These are phyloP conservation scores for Syzygium oleosum DNA, from an alignment of 345 rosid species.

Conservation along the genomic window DNA sequence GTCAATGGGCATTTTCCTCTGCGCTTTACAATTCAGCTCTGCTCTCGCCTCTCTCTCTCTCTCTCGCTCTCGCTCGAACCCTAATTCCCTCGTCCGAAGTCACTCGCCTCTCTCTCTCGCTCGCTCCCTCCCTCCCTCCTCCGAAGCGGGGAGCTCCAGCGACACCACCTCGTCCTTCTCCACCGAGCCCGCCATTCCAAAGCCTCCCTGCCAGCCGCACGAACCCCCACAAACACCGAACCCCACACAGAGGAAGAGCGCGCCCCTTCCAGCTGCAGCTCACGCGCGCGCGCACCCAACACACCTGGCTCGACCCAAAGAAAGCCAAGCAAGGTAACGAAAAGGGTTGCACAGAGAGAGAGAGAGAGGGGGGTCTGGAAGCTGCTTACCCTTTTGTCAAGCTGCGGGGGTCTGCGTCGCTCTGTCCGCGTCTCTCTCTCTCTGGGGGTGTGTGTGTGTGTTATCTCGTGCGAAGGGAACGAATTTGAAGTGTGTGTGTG, in stretches of 20 bases:
- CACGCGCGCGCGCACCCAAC: neutral
- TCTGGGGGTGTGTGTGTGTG: neutral
- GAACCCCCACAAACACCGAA: neutral
- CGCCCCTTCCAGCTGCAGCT: neutral
- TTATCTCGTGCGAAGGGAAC: neutral
- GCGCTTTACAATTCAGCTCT: no score
- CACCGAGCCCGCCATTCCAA: constrained; percentile 18
- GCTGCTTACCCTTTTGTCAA: neutral
- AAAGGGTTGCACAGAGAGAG: neutral
- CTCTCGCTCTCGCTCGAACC: no score
- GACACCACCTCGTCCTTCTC: no score
- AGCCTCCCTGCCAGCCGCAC: neutral
- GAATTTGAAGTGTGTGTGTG: neutral
- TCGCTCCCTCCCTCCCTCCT: no score
- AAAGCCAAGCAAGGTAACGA: neutral
- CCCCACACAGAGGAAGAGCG: neutral
- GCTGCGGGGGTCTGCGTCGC: neutral
- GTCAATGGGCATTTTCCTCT: fast-evolving
- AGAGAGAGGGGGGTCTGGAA: neutral
- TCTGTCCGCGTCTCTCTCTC: neutral
- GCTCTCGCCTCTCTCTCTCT: no score
- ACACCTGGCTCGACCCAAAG: neutral
- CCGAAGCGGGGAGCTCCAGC: constrained; percentile 29
- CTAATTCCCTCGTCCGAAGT: no score
- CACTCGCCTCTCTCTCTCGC: no score